Conservation (phyloP, 2,329 filamentous ascomycete genomes). For the Apiospora saccharicola region DNA sequence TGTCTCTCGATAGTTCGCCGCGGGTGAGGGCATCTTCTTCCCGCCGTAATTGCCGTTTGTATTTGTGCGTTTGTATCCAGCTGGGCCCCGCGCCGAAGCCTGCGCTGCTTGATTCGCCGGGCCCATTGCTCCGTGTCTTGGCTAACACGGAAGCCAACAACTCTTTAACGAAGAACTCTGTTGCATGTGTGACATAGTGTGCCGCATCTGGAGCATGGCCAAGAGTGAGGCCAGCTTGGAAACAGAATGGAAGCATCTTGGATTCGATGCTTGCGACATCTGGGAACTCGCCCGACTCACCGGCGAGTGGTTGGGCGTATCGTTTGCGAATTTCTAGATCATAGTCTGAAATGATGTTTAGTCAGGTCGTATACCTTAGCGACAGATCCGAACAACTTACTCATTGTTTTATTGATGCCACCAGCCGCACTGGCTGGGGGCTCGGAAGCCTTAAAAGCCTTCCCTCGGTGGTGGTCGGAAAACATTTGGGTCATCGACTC, state of each 20-base stretch:
- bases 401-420: constrained; percentile 73
- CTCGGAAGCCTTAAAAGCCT: constrained; percentile 59
- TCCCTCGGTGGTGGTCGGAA: constrained; percentile 56
- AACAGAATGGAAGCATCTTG: constrained; percentile 73
- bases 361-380: constrained; percentile 26
- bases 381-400: constrained; percentile 54
- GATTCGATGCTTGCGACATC: constrained; percentile 69
- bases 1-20: constrained; percentile 79
- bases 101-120: constrained; percentile 66
- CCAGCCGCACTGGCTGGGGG: constrained; percentile 74
- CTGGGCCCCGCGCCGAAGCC: constrained; percentile 70
- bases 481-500: constrained; percentile 62
- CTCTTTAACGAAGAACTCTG: constrained; percentile 73
- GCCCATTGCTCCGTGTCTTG: constrained; percentile 70
- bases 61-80: constrained; percentile 82
- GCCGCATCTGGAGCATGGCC: constrained; percentile 68
- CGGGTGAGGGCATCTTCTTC: constrained; percentile 78
- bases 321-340: constrained; percentile 73
- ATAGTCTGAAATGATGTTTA: constrained; percentile 55
- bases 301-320: constrained; percentile 68
- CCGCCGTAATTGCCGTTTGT: constrained; percentile 73
- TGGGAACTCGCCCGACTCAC: constrained; percentile 75
- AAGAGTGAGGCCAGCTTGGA: constrained; percentile 67
- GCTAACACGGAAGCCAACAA: constrained; percentile 69
- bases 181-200: constrained; percentile 69